Percentiles rank a stretch among this genome's conserved stretches.
These are phyloP conservation scores for Populus tremula DNA, from an alignment of 345 rosid species.

Conservation along the genomic window DNA sequence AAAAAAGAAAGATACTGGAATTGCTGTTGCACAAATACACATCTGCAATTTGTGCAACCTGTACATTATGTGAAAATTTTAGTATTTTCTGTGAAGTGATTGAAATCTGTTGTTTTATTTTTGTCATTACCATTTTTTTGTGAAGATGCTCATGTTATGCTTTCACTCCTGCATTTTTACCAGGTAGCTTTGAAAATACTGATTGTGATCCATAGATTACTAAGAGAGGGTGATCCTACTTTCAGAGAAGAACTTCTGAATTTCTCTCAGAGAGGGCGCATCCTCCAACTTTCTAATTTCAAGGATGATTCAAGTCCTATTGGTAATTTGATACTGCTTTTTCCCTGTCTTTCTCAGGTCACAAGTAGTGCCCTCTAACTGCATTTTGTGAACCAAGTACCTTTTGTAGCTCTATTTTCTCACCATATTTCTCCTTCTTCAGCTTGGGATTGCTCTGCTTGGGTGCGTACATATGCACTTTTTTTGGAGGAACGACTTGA, in stretches of 20 bases:
- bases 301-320: slow-evolving; percentile 98
- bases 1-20: not conserved
- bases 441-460: slow-evolving; percentile 99
- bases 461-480: slow-evolving; percentile 96
- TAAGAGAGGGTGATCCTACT: slow-evolving; percentile 95
- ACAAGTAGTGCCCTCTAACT: slow-evolving; percentile 1
- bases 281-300: slow-evolving; percentile 87
- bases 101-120: not conserved
- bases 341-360: not conserved
- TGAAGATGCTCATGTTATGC: not conserved
- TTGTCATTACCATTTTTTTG: not conserved
- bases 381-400: not conserved
- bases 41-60: too few species aligned
- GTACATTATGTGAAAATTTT: too few species aligned
- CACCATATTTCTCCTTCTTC: slow-evolving; percentile 1
- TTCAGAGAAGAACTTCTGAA: slow-evolving; percentile 83
- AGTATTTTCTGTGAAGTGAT: not conserved
- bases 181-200: slow-evolving; percentile 94
- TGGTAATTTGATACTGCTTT: slow-evolving; percentile 37
- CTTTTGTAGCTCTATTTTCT: not conserved
- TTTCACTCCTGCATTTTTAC: slow-evolving; percentile 4
- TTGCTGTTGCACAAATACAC: not conserved
- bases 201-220: slow-evolving; percentile 78
- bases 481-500: slow-evolving; percentile 94
- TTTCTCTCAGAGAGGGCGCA: slow-evolving; percentile 76